Percentiles rank a stretch among this genome's conserved stretches.
phyloP scores from a whole-genome alignment of 2,329 filamentous ascomycete species.

The Domatiomyces globalis region DNA sequence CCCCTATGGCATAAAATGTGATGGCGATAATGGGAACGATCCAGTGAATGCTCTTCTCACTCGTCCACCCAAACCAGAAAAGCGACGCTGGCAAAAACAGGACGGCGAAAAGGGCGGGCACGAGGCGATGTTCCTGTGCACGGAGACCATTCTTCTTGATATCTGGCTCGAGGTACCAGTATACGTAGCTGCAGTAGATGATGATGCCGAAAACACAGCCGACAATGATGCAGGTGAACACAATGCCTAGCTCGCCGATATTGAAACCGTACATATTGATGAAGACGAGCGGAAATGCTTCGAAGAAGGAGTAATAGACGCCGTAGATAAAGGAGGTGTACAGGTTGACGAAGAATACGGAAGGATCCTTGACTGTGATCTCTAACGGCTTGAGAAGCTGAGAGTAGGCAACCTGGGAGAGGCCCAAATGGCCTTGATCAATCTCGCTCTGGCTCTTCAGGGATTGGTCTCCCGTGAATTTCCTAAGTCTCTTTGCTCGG shows the following conservation, averaged over 20 bases:
- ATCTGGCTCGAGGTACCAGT: slow-evolving; percentile 40
- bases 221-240: slow-evolving; percentile 48
- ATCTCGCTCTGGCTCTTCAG: slow-evolving; percentile 52
- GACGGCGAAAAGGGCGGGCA: slow-evolving; percentile 40
- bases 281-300: slow-evolving; percentile 53
- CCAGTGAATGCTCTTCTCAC: slow-evolving; percentile 23
- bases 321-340: slow-evolving; percentile 46
- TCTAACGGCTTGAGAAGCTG: slow-evolving; percentile 46
- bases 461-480: slow-evolving; percentile 40
- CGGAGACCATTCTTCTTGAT: slow-evolving; percentile 34
- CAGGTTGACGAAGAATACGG: slow-evolving; percentile 46
- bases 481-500: slow-evolving; percentile 47
- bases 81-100: slow-evolving; percentile 42
- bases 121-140: slow-evolving; percentile 36
- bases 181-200: slow-evolving; percentile 39
- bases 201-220: slow-evolving; percentile 39
- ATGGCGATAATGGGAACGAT: slow-evolving; percentile 19
- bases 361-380: slow-evolving; percentile 47
- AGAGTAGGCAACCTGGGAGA: slow-evolving; percentile 34
- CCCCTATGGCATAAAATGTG: slow-evolving; percentile 12
- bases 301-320: slow-evolving; percentile 42
- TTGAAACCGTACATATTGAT: slow-evolving; percentile 46
- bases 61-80: slow-evolving; percentile 36
- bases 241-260: slow-evolving; percentile 43
- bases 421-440: slow-evolving; percentile 41